Base-by-base conservation (phyloP, 805 yeast species). In the Cyberlindnera euphorbiiphila region DNA sequence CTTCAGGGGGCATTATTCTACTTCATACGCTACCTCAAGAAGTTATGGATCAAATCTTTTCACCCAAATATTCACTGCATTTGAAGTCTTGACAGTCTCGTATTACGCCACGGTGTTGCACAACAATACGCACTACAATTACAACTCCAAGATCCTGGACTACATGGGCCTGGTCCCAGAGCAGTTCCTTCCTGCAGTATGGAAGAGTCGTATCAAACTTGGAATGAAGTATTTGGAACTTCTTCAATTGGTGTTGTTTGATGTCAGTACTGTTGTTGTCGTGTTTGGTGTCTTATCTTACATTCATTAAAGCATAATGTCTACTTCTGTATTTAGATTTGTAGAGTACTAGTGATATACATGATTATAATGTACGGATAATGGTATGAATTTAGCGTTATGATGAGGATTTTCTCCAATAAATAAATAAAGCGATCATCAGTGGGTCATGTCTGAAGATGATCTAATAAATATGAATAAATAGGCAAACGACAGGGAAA, bases 201-300 rank as follows among this genome's bases (percentile, higher is more conserved):
- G 50, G 51, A 51, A 48, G 34, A 19, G 32, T 10, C 45, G 52
- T 22, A 33, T 54, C 32, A 55, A 41, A 37, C 29, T 52, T 17
- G 41, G 42, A 6, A 45, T 55, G 23, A 55, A 53, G 34, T 55
- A 55, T 34, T 32, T 43, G 26, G 58, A 55, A 23, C 31, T 55
- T 22, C 16, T 50, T 3, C 45, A 48, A 6, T 28, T 54, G 29
- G 34, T 46, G 8, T n/a, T 51, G 32, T 55, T 53, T 37, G 60
- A 54, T 37, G 14, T 51, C 9, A 40, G 51, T 33, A 39, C 43
- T 17, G 27, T 53, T 9, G 27, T 55, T 27, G 43, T 55, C 2
- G 27, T 46, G 9, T 50, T 49, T 41, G 57, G 56, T 5, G 3
- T 49, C 9, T 29, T 51, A 24, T 46, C 51, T 15, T 41, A 39